Base-by-base conservation (phyloP, 2,329 filamentous ascomycete genomes). In the Parastagonospora nodorum region DNA sequence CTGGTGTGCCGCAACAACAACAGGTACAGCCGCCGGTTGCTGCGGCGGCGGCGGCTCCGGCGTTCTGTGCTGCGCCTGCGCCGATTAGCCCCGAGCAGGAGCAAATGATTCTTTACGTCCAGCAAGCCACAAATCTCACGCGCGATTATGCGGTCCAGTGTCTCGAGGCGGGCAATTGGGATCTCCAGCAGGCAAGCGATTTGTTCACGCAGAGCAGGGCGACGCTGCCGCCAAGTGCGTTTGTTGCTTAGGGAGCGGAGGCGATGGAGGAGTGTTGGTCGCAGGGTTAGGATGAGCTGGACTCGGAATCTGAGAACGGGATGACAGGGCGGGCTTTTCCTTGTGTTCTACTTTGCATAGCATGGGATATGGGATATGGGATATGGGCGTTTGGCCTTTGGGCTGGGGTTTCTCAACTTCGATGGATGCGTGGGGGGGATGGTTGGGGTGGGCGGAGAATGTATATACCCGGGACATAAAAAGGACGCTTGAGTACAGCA, bases 71-170 rank as follows among this genome's bases (percentile, higher is more conserved):
- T 8, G 12, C 16, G 4, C 9, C 14, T 15, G 29, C 47, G 8
- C 33, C 44, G 19, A 24, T 32, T 2, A 10, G 32, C 39, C n/a
- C 28, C 50, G 53, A 88, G 59, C 83, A 89, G 61, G 84, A 88
- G 57, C 85, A 92, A 76, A 79, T 96, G 67, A 78, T 85, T 16
- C 62, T 78, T 15, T 87, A 94, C 68, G 81, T 97, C 45, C 88
- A 85, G 58, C 85, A 85, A 58, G 85, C 85, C 64, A 96, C 92
- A 1, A 85, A 86, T 50, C 91, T 99, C 86, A 94, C 85, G 8
- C 75, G 86, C 8, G 80, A 89, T 51, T 96, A 89, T 70, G 88
- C 92, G 1, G 83, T 87, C 60, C 83, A 95, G 79, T 97, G 93
- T 64, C 80, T 97, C 12, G 81, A 84, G 2, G 86, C 92, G 51